Evolutionary conservation across 371 early-diverging fungal genomes (phyloP), one percentile per base, ranked within the genome.

Genomic region (Syncephalastrum sp.): DNA sequence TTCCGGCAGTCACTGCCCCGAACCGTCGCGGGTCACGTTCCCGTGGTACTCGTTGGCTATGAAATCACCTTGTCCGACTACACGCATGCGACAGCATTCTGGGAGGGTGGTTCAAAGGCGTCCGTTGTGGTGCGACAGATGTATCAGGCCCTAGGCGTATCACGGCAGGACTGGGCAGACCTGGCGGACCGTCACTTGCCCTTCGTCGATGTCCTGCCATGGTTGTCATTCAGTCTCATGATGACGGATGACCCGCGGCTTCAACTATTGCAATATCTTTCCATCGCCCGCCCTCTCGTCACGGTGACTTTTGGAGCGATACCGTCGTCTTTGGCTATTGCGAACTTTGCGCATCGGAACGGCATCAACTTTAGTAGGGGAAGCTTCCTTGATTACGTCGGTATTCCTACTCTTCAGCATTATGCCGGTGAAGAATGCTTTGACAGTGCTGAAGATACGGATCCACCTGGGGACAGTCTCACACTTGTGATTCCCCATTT

Each of bases 401-500:
- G 55, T 3, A 55, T 46, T 5, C 55, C 55, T 10, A 5, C 13
- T 2, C 17, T 47, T 0, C 38, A 38, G 1, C 27, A 29, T 16
- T 19, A 46, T 12, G 13, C 47, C 12, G 25, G 47, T 8, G 38
- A 33, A 33, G 38, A 10, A 0, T 33, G 10, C 8, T 12, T 33
- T 2, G 38, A 33, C 10, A 33, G 12, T 2, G 10, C 10, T 33
- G 33, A 29, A 5, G 27, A 27, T 1, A 13, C 14, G n/a, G 19
- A 42, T 2, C 45, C 25, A 14, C 0, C 55, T 0, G 19, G 29
- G 14, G 17, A n/a, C 16, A 14, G 44, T 3, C 17, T 47, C 12
- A 55, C 55, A 2, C 45, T 47, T 29, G 55, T 55, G 3, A 27
- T 55, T 15, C 55, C 55, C 5, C 55, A 55, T 14, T 24, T 54